Evolutionary conservation across 1,284 basidiomycete genomes (phyloP), one percentile per base, ranked within the genome.

Genomic region (Sparassis latifolia): DNA sequence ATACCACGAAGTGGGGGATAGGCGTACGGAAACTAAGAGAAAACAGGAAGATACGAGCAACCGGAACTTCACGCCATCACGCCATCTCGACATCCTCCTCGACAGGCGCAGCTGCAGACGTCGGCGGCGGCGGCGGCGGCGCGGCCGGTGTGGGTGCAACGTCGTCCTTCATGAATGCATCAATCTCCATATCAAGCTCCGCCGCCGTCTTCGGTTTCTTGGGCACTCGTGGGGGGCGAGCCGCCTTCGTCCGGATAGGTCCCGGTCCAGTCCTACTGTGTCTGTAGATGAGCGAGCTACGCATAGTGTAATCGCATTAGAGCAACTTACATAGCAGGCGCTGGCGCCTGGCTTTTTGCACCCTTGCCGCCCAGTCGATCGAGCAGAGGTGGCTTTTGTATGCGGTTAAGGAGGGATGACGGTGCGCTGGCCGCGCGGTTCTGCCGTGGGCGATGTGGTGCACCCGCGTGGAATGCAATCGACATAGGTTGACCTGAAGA

Each of bases 101-200:
- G 12, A 58, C 52, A 27, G 48, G 48, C 6, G 51, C 51, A 12
- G 45, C 60, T 5, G 53, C 55, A 20, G 20, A 20, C 20, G 20
- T 20, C 20, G 20, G 20, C 20, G 20, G 20, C 20, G 20, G 20
- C 4, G 57, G 10, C 33, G 51, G 42, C 4, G 52, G 52, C 28
- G 64, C 61, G 3, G 52, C 54, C 0, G 59, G 51, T 31, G 63
- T 58, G 30, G 63, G 52, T n/a, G 63, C 56, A 10, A 41, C 69
- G n/a, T 79, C 76, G 54, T 83, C 81, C 27, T 77, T 80, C 91
- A 96, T 93, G 68, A 95, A 97, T 1, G 86, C 83, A 59, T 97
- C 94, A 55, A 97, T 69, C 70, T 97, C 93, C 63, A 82, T 85
- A 68, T 97, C 95, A 50, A 97, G 71, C 58, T 97, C 92, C 49